Evolutionary conservation across 352 stramenopile species (phyloP).

Genomic region (Phytophthora uliginosa): DNA sequence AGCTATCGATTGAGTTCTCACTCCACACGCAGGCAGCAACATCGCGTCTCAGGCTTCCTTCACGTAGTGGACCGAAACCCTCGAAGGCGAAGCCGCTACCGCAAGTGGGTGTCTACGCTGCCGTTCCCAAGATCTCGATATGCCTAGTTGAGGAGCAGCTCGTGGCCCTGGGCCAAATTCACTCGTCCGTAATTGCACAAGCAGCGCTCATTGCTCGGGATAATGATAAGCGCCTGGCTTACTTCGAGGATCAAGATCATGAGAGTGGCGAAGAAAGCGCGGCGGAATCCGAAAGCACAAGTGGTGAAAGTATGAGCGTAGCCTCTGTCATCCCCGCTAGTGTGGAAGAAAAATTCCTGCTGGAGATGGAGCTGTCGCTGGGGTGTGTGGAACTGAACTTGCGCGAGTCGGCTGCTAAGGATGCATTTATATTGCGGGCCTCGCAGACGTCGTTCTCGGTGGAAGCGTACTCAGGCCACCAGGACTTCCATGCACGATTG

Average conservation of each 20-base stretch:
- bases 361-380: constrained; percentile 64
- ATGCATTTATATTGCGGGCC: constrained; percentile 65
- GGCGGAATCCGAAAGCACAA: constrained; percentile 19
- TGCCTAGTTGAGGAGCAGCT: constrained; percentile 67
- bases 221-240: constrained; percentile 27
- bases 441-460: constrained; percentile 61
- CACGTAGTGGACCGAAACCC: constrained; percentile 9
- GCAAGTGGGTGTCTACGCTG: constrained; percentile 46
- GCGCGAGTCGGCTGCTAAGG: constrained; percentile 50
- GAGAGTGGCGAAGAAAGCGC: constrained; percentile 29
- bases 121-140: constrained; percentile 52
- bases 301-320: constrained; percentile 15
- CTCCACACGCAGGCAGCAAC: constrained; percentile 53
- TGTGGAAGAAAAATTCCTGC: constrained; percentile 50
- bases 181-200: constrained; percentile 59
- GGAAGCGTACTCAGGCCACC: constrained; percentile 55
- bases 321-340: not conserved
- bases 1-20: constrained; percentile 69
- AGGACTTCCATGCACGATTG: constrained; percentile 58
- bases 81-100: constrained; percentile 23
- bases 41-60: constrained; percentile 32
- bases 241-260: constrained; percentile 32
- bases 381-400: constrained; percentile 66
- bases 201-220: constrained; percentile 14
- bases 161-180: constrained; percentile 57